Evolutionary conservation across 257 asterid species (phyloP).

Genomic region (Solanum tarijense): DNA sequence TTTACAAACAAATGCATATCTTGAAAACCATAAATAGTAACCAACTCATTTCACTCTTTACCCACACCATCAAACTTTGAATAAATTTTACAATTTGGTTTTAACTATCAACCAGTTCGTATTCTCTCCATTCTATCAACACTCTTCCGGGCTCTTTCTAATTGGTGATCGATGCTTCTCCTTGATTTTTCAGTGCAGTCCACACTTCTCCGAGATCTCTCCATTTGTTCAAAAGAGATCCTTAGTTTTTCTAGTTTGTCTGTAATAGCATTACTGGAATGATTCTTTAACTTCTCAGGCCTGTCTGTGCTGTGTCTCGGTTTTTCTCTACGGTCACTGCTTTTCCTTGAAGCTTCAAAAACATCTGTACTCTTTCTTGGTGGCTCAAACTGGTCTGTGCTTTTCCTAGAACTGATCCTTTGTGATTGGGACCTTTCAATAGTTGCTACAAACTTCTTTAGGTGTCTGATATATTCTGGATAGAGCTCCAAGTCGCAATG

Average conservation of each 20-base stretch:
- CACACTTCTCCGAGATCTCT: constrained; percentile 80
- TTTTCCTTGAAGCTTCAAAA: constrained; percentile 65
- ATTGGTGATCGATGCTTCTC: constrained; percentile 57
- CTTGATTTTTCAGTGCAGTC: constrained; percentile 73
- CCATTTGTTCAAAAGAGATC: constrained; percentile 58
- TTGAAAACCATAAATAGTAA: not conserved
- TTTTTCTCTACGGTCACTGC: constrained; percentile 79
- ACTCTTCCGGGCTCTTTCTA: constrained; percentile 71
- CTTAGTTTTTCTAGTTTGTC: constrained; percentile 53
- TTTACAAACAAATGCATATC: not conserved
- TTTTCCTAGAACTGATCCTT: constrained; percentile 57
- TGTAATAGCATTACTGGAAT: constrained; percentile 21
- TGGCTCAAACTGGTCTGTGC: constrained; percentile 62
- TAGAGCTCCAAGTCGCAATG: constrained; percentile 78
- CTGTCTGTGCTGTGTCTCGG: constrained; percentile 72
- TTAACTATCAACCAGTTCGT: constrained; percentile 32
- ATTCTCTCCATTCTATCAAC: constrained; percentile 66
- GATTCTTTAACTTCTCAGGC: constrained; percentile 50
- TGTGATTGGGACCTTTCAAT: constrained; percentile 67
- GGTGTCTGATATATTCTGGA: constrained; percentile 73
- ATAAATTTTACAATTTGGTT: constrained; percentile 18
- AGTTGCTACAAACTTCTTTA: constrained; percentile 63
- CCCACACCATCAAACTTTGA: constrained; percentile 27
- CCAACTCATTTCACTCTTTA: constrained; percentile 21
- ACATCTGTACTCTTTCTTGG: constrained; percentile 64